Base-by-base conservation (phyloP, 2,329 filamentous ascomycete species). In the Colletotrichum falcatum region DNA sequence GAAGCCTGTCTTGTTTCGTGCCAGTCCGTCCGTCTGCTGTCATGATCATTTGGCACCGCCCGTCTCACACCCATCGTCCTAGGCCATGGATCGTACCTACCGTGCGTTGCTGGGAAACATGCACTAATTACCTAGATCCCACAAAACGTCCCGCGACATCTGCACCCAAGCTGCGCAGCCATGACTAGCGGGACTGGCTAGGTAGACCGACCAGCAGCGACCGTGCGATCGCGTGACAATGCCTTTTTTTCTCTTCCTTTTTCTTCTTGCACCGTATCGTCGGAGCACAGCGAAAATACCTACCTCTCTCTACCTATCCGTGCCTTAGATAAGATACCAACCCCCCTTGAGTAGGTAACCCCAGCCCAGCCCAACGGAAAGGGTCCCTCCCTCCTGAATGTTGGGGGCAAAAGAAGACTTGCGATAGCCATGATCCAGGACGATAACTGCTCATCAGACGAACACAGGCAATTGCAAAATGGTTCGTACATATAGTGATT, bases 81-180 rank as follows among this genome's bases (percentile, higher is more conserved):
- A 26, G 12, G 35, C 42, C 30, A 56, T 56, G 59, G 37, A 7
- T 37, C 30, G 20, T 55, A 7, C 30, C 30, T n/a, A 20, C 37
- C 55, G 56, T 61, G 58, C 67, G 64, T 70, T 70, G 64, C 64
- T 67, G 44, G 64, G 67, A 66, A 59, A 67, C 53, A 70, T 12
- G 66, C 66, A 66, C 55, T 61, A 61, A 42, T 33, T 6, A 39
- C 14, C 12, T 39, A 18, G 37, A 66, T 61, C 62, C 62, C 66
- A 70, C 55, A 66, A 66, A 66, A 49, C 51, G 61, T 61, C 65
- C 66, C 56, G 56, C 66, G 44, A 35, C 33, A 51, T 49, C 28
- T 53, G 60, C 54, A 60, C 65, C 51, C 46, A 35, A 48, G 46
- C 62, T 55, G 66, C 48, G 49, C 51, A 61, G 55, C 62, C 62